Evolutionary conservation across 139 green algal species (phyloP).

Genomic region (Pedinophyceae sp.): DNA sequence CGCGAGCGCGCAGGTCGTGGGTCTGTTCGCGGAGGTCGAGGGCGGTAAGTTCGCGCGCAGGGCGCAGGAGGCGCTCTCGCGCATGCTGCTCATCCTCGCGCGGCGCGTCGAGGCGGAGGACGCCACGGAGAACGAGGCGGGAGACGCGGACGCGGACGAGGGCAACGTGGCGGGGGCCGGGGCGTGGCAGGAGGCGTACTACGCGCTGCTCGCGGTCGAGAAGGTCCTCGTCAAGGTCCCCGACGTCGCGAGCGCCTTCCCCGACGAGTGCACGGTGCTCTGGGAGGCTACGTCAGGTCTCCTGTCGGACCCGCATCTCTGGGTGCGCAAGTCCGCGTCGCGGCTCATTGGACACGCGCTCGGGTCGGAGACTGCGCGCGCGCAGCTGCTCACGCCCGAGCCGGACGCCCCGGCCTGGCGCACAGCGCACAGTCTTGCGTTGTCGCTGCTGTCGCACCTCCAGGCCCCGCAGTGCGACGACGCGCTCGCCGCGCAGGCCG

Average conservation of each 20-base stretch:
- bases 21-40: slow-evolving; percentile 34
- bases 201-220: slow-evolving; percentile 52
- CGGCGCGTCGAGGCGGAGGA: slow-evolving; percentile 8
- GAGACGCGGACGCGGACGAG: slow-evolving; percentile 2
- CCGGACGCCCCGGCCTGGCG: slow-evolving; percentile 2
- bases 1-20: slow-evolving; percentile 35
- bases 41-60: slow-evolving; percentile 10
- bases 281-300: slow-evolving; percentile 8
- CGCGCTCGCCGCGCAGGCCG: slow-evolving; percentile 41
- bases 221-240: slow-evolving; percentile 21
- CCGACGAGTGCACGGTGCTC: not conserved
- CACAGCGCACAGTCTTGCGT: slow-evolving; percentile 17
- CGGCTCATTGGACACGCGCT: slow-evolving; percentile 50
- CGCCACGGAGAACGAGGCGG: not conserved
- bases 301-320: slow-evolving; percentile 46
- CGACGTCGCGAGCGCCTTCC: not conserved
- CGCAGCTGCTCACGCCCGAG: slow-evolving; percentile 11
- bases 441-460: slow-evolving; percentile 45
- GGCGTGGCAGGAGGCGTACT: slow-evolving; percentile 69
- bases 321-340: slow-evolving; percentile 60
- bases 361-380: not conserved
- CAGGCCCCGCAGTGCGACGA: slow-evolving; percentile 48
- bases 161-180: slow-evolving; percentile 8
- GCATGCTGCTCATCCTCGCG: slow-evolving; percentile 20
- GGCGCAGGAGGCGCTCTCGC: slow-evolving; percentile 7